Evolutionary conservation across 495 filamentous ascomycete genomes (phyloP).

Genomic region (Penicillium riverlandense): DNA sequence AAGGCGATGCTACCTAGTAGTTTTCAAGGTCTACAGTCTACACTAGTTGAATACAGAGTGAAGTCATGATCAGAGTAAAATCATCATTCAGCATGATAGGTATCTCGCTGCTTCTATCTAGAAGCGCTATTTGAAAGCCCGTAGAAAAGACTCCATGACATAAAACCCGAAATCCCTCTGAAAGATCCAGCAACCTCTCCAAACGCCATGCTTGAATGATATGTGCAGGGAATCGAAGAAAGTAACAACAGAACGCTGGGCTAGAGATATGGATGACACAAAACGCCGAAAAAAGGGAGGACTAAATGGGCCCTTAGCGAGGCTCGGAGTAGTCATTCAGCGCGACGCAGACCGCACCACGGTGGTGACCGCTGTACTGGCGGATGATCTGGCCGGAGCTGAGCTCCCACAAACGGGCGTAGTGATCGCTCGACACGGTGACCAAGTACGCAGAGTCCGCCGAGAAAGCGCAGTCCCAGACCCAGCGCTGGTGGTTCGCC

Average conservation of each 20-base stretch:
- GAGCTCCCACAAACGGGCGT: conserved; percentile 94
- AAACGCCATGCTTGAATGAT: background rate
- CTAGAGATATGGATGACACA: background rate
- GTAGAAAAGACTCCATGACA: no score
- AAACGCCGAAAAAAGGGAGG: background rate
- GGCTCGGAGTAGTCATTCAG: conserved; percentile 93
- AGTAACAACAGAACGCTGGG: conserved; percentile 4
- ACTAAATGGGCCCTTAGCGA: conserved; percentile 15
- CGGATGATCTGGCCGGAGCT: conserved; percentile 78
- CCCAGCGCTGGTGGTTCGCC: conserved; percentile 94
- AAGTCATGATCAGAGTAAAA: no score
- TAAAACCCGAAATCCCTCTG: background rate
- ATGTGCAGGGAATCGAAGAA: background rate
- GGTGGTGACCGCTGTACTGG: conserved; percentile 96
- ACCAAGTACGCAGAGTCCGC: conserved; percentile 95
- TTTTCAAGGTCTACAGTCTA: no score
- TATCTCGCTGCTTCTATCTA: no score
- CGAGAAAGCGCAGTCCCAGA: conserved; percentile 98
- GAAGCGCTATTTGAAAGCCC: no score
- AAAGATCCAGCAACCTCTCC: conserved; percentile 15
- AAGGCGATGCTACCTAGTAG: no score
- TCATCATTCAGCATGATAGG: no score
- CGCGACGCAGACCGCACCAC: conserved; percentile 91
- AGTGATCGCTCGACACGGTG: conserved; percentile 97
- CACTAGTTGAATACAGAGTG: no score